Evolutionary conservation across 352 stramenopile genomes (phyloP), one percentile per base, ranked within the genome.

Genomic region (Phytopythium cucurbitacearum): DNA sequence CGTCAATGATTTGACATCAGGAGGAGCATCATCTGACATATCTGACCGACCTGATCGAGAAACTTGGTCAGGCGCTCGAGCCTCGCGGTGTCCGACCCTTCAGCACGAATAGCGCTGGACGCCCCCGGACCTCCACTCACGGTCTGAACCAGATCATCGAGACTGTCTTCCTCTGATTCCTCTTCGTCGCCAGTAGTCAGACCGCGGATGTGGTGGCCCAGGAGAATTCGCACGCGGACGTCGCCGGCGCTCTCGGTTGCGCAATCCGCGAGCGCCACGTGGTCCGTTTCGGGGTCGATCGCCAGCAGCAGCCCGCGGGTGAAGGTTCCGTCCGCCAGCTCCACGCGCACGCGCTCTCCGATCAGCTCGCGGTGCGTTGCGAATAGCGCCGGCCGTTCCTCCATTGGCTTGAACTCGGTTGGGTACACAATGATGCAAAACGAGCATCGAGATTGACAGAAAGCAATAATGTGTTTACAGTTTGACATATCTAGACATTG

Each of bases 281-380:
- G 59, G 50, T 71, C 69, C 37, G 57, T 85, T 54, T 80, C 72
- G 1, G 76, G 76, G 54, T 89, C 76, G 40, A 87, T 67, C 45
- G 59, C 72, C 50, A 80, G 80, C 16, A 89, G 51, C 21, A 87
- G 53, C 8, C 79, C 79, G 36, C 48, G 43, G 4, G 60, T 59
- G 33, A 56, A 67, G 15, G 71, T 80, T 11, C 53, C 50, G 50
- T 82, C 76, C 16, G 53, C 33, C 9, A 80, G 57, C 36, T 65
- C 38, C 46, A 85, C 70, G 35, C 68, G 64, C 50, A 80, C 62
- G 3, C 51, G 40, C 38, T 57, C 42, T 8, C 73, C 76, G 7
- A 80, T 70, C 5, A 85, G 56, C 56, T 28, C 21, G 21, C 21
- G 21, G 21, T 28, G 21, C 21, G 21, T 28, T 28, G 21, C 21